Conservation (phyloP, 2,329 filamentous ascomycete genomes). For the Ceratocystis eucalypticola region DNA sequence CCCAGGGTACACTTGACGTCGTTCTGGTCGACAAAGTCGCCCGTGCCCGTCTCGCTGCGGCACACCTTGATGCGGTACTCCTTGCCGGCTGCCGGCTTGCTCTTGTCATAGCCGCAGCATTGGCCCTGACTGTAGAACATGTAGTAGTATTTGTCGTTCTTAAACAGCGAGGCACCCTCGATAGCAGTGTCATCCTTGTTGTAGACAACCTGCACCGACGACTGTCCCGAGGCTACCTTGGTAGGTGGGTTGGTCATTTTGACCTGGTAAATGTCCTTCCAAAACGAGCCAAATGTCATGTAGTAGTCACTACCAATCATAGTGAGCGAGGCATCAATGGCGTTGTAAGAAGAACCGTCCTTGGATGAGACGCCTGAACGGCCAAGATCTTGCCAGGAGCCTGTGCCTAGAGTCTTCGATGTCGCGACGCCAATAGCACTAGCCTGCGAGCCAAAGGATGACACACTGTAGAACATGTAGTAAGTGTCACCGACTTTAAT, state of each 20-base stretch:
- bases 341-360: constrained; percentile 37
- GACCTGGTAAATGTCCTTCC: constrained; percentile 49
- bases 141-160: constrained; percentile 46
- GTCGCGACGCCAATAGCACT: constrained; percentile 46
- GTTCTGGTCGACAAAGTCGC: constrained; percentile 43
- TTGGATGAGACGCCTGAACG: constrained; percentile 37
- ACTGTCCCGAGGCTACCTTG: constrained; percentile 20
- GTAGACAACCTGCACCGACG: constrained; percentile 37
- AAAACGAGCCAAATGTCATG: constrained; percentile 56
- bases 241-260: constrained; percentile 31
- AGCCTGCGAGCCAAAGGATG: constrained; percentile 44
- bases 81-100: constrained; percentile 38
- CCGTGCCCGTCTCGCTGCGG: constrained; percentile 37
- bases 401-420: constrained; percentile 35
- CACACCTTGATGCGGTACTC: constrained; percentile 57
- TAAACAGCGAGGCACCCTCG: constrained; percentile 45
- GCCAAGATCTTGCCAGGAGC: constrained; percentile 48
- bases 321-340: constrained; percentile 46
- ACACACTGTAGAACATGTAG: constrained; percentile 56
- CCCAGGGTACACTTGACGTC: constrained; percentile 43
- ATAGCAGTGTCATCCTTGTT: constrained; percentile 38
- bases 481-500: constrained; percentile 41
- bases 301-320: constrained; percentile 30
- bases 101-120: constrained; percentile 47
- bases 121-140: constrained; percentile 48